Conservation (phyloP, 306 rosid species). For the Betula pendula region DNA sequence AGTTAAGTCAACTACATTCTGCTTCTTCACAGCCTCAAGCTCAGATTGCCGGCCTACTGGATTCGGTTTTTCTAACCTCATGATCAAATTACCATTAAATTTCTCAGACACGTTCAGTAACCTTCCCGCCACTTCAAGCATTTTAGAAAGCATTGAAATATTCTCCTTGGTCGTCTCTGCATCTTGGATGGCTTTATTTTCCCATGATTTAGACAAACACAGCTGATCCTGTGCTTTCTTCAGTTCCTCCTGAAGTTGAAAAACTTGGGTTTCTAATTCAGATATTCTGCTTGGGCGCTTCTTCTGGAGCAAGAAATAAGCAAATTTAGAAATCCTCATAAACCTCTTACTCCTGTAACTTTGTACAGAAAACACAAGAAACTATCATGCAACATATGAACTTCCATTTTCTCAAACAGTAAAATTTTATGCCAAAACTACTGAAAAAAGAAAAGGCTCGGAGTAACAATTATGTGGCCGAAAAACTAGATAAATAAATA, state of each 20-base stretch:
- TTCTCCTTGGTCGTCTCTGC: conserved; percentile 69
- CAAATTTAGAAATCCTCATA: conserved; percentile 18
- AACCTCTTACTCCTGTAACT: conserved; percentile 7
- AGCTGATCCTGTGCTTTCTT: conserved; percentile 62
- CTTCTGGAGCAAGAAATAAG: conserved; percentile 49
- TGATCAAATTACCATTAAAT: too few relatives aligned
- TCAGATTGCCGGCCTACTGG: conserved; percentile 53
- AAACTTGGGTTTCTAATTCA: conserved; percentile 82
- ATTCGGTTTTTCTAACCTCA: too few relatives aligned
- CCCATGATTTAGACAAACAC: conserved; percentile 59
- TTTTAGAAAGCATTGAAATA: too few relatives aligned
- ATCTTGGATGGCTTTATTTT: conserved; percentile 69
- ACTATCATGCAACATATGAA: neutral
- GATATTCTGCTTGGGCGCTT: conserved; percentile 81
- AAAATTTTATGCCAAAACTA: neutral
- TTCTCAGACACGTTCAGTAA: too few relatives aligned
- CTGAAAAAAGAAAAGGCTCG: conserved; percentile 2
- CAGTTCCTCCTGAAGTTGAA: conserved; percentile 76
- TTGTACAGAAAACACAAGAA: neutral
- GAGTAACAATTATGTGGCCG: neutral
- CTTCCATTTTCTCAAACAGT: neutral
- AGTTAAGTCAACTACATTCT: conserved; percentile 51
- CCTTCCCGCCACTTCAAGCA: too few relatives aligned
- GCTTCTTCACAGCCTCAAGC: conserved; percentile 52
- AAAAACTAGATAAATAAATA: neutral